Evolutionary conservation across 352 stramenopile genomes (phyloP).

Genomic region (Globisporangium lucens): DNA sequence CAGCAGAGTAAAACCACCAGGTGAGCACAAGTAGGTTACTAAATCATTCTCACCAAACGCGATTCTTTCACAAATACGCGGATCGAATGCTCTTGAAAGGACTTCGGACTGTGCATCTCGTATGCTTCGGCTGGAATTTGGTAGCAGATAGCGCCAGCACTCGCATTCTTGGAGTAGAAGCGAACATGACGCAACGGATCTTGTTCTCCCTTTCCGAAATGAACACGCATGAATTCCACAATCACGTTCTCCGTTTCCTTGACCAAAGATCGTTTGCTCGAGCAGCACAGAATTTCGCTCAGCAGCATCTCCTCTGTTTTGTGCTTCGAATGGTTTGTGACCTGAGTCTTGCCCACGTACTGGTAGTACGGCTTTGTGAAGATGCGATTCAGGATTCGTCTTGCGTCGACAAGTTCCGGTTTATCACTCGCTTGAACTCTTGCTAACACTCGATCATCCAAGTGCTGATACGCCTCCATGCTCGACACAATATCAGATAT

Average conservation of each 20-base stretch:
- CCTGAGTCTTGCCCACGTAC: conserved; percentile 62
- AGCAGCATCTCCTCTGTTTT: conserved; percentile 51
- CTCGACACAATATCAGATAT: conserved; percentile 65
- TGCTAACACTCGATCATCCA: conserved; percentile 78
- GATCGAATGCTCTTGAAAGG: conserved; percentile 68
- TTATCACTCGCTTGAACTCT: conserved; percentile 73
- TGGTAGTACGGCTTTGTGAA: conserved; percentile 73
- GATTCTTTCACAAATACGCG: conserved; percentile 71
- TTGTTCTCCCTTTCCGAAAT: conserved; percentile 76
- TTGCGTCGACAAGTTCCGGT: conserved; percentile 39
- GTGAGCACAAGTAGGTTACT: not conserved
- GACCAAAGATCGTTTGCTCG: conserved; percentile 24
- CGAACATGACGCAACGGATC: conserved; percentile 71
- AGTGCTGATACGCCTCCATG: conserved; percentile 76
- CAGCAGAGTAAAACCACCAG: not conserved
- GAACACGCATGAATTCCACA: conserved; percentile 72
- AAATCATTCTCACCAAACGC: conserved; percentile 31
- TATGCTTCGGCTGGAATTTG: conserved; percentile 52
- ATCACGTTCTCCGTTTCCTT: conserved; percentile 61
- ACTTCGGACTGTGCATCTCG: conserved; percentile 58
- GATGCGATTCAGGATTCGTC: conserved; percentile 57
- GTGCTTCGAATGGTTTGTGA: conserved; percentile 40
- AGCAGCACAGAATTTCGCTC: conserved; percentile 59
- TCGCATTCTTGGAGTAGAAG: conserved; percentile 79
- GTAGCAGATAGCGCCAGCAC: conserved; percentile 42